Percentiles rank a stretch among this genome's conserved stretches.
phyloP scores from a whole-genome alignment of 164 flowering plant species.

The Piper longum region DNA sequence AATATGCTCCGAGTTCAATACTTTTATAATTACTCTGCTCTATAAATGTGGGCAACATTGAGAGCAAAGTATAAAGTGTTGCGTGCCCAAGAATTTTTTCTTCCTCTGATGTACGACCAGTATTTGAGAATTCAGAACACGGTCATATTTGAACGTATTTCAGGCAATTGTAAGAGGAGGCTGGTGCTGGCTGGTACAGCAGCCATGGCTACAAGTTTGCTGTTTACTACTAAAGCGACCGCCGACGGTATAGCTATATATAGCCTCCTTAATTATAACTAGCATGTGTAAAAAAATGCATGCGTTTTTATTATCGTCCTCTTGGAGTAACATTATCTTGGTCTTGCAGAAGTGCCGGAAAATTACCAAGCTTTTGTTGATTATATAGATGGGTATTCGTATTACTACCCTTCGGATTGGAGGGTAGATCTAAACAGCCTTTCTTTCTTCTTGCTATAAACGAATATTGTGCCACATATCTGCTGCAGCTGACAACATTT shows the following conservation, averaged over 20 bases:
- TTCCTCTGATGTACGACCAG: too few relatives aligned
- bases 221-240: constrained; percentile 29
- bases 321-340: constrained; percentile 1
- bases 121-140: too few relatives aligned
- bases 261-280: background rate
- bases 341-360: constrained; percentile 42
- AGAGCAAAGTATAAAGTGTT: too few relatives aligned
- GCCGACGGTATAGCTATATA: constrained; percentile 41
- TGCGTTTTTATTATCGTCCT: background rate
- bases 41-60: background rate
- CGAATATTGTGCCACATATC: too few relatives aligned
- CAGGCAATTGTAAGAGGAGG: constrained; percentile 42
- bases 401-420: constrained; percentile 84
- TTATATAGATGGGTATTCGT: constrained; percentile 66
- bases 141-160: background rate
- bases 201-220: constrained; percentile 25
- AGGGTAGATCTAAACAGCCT: constrained; percentile 24
- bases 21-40: background rate
- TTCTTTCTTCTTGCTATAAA: background rate
- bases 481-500: background rate
- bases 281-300: background rate
- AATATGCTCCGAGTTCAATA: background rate
- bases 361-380: constrained; percentile 56
- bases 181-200: constrained; percentile 45
- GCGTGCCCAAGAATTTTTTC: too few relatives aligned